Conservation (phyloP, 2,329 filamentous ascomycete genomes). For the Phialophora verrucosa region DNA sequence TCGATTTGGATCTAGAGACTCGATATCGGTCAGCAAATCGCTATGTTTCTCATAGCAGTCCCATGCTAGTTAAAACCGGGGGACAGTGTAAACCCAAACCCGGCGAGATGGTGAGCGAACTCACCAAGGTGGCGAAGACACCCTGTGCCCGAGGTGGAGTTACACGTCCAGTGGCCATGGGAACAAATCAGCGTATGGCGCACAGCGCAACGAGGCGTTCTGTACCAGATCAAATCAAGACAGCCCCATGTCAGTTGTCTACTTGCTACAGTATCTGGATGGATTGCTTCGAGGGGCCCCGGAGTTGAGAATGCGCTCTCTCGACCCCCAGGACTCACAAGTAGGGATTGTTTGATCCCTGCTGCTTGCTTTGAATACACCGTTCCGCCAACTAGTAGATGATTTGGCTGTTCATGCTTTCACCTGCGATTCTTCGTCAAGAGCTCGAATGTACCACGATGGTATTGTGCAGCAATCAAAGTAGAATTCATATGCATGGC, state of each 20-base stretch:
- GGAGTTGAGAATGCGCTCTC: neutral
- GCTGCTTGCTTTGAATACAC: neutral
- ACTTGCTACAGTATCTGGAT: neutral
- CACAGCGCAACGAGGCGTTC: neutral
- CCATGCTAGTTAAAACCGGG: neutral
- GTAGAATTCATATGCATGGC: neutral
- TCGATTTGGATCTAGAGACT: neutral
- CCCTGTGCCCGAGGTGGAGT: neutral
- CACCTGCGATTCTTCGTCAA: neutral
- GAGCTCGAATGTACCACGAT: neutral
- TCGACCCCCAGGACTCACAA: neutral
- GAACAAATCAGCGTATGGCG: neutral
- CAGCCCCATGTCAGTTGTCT: neutral
- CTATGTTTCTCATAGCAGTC: neutral
- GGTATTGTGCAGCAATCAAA: neutral
- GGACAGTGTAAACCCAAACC: neutral
- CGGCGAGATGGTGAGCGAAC: neutral
- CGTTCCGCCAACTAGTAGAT: neutral
- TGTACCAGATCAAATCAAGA: neutral
- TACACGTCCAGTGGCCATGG: neutral
- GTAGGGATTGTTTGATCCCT: neutral
- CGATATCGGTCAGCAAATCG: too few relatives aligned
- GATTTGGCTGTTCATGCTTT: neutral
- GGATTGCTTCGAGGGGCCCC: neutral
- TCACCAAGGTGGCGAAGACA: neutral